phyloP scores from a whole-genome alignment of 179 eudicot species.

The Spinacia oleracea region DNA sequence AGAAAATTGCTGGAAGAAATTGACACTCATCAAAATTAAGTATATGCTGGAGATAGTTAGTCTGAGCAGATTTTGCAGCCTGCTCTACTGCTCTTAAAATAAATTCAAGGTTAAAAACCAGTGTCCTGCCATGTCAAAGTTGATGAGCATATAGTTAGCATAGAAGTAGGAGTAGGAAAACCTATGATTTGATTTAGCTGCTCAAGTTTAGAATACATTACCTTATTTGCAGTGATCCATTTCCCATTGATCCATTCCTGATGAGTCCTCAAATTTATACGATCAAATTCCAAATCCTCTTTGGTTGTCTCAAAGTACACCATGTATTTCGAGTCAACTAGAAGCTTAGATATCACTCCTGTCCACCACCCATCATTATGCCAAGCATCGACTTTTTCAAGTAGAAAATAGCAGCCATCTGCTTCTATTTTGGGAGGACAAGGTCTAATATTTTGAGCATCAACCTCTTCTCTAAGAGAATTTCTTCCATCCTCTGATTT shows the following conservation, averaged over 20 bases:
- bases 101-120: background rate
- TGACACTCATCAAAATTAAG: background rate
- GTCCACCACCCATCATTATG: constrained; percentile 63
- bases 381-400: constrained; percentile 67
- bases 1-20: background rate
- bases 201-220: constrained; percentile 13
- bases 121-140: constrained; percentile 15
- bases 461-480: constrained; percentile 35
- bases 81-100: background rate
- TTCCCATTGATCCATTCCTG: constrained; percentile 54
- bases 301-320: constrained; percentile 46
- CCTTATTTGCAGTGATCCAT: constrained; percentile 45
- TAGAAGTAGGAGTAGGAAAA: background rate
- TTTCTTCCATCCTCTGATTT: constrained; percentile 39
- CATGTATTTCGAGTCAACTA: constrained; percentile 32
- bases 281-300: constrained; percentile 46
- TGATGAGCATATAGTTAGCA: constrained; percentile 11
- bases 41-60: background rate
- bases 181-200: too few species aligned
- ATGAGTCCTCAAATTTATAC: constrained; percentile 46
- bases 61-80: constrained; percentile 8
- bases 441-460: constrained; percentile 44
- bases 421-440: constrained; percentile 42
- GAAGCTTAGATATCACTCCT: constrained; percentile 45
- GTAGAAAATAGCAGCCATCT: constrained; percentile 30